Evolutionary conservation across 805 yeast species (phyloP).

Genomic region (Tetrapisispora namnaoensis): DNA sequence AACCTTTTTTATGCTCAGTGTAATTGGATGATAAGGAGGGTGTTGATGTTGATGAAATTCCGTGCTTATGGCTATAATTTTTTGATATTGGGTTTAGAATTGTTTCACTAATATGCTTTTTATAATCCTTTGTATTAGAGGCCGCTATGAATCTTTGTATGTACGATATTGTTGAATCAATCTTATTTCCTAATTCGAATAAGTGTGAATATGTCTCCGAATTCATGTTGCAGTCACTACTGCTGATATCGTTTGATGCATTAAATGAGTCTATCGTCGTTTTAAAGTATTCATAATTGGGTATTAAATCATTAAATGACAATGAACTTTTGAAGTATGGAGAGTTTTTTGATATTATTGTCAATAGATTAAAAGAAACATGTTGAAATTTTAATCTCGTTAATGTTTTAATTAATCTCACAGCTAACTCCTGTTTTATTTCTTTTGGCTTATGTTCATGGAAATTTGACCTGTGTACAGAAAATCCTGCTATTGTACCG

Average conservation of each 20-base stretch:
- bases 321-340: not conserved
- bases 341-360: constrained; percentile 20
- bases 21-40: not conserved
- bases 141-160: constrained; percentile 39
- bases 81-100: not conserved
- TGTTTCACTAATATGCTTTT: constrained; percentile 8
- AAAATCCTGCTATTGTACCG: constrained; percentile 23
- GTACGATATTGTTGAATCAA: constrained; percentile 33
- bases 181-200: constrained; percentile 10
- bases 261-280: not conserved
- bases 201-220: not conserved
- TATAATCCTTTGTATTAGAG: constrained; percentile 36
- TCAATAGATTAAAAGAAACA: constrained; percentile 25
- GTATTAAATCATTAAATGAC: not conserved
- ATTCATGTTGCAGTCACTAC: not conserved
- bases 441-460: constrained; percentile 29
- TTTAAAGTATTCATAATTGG: constrained; percentile 2
- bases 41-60: not conserved
- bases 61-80: not conserved
- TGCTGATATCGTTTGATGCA: not conserved
- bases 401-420: constrained; percentile 22
- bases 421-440: constrained; percentile 21
- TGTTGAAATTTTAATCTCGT: constrained; percentile 28
- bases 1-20: not conserved
- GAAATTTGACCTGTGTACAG: constrained; percentile 25